phyloP scores from a whole-genome alignment of 2,329 filamentous ascomycete genomes.

The Alternaria solani region DNA sequence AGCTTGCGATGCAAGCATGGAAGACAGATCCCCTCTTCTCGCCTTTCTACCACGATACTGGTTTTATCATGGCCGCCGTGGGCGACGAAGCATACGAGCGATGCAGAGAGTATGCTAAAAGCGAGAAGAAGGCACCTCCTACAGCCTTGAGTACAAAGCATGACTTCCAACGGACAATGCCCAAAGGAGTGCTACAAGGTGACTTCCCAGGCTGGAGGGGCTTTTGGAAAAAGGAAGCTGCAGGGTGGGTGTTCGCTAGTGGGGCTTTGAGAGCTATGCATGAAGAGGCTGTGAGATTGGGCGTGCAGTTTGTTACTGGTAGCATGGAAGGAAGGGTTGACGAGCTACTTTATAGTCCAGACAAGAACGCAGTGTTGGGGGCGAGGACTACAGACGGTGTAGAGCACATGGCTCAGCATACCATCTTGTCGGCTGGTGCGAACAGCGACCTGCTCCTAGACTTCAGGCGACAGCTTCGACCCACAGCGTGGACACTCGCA shows the following conservation, averaged over 20 bases:
- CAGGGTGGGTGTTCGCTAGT: conserved; percentile 64
- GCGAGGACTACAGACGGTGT: conserved; percentile 55
- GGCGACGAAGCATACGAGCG: conserved; percentile 51
- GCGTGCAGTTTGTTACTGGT: conserved; percentile 59
- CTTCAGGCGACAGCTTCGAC: conserved; percentile 61
- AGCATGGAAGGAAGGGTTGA: conserved; percentile 49
- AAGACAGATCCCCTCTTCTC: conserved; percentile 54
- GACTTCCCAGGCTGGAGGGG: conserved; percentile 61
- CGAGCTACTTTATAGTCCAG: conserved; percentile 43
- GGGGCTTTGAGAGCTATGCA: conserved; percentile 59
- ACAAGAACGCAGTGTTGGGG: conserved; percentile 52
- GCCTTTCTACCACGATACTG: conserved; percentile 57
- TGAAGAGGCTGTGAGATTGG: conserved; percentile 56
- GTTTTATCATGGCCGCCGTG: conserved; percentile 58
- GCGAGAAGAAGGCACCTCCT: conserved; percentile 39
- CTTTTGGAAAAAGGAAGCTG: conserved; percentile 55
- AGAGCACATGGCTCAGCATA: conserved; percentile 53
- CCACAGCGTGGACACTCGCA: conserved; percentile 63
- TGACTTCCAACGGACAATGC: conserved; percentile 62
- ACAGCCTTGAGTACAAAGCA: conserved; percentile 52
- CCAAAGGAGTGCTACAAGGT: conserved; percentile 60
- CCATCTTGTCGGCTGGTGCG: conserved; percentile 61
- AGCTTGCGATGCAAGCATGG: conserved; percentile 55
- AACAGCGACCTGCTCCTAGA: conserved; percentile 58
- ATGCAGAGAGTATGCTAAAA: conserved; percentile 48